Evolutionary conservation across 1,139 yeast genomes (phyloP).

Genomic region (Yamadazyma songkhlaensis): DNA sequence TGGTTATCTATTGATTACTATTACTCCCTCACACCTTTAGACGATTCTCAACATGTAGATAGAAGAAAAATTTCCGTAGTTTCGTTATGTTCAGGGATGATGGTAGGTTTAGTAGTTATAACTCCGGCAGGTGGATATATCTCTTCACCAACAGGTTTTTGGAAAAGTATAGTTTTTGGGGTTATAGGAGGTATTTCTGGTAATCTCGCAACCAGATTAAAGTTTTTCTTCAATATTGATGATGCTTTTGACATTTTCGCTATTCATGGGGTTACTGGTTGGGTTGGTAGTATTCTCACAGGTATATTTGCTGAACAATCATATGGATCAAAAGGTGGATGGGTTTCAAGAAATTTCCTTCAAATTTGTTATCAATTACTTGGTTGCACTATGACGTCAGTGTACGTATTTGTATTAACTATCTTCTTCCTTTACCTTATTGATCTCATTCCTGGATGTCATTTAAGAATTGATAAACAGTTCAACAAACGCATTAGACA

Average conservation of each 20-base stretch:
- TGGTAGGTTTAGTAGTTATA: conserved; percentile 43
- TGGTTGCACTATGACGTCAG: conserved; percentile 40
- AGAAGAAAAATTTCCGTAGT: conserved; percentile 35
- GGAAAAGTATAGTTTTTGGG: conserved; percentile 44
- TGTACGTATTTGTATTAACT: conserved; percentile 37
- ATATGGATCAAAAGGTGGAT: conserved; percentile 43
- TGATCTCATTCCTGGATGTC: conserved; percentile 45
- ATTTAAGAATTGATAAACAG: conserved; percentile 44
- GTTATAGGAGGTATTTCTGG: conserved; percentile 35
- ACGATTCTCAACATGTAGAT: conserved; percentile 8
- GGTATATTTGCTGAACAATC: conserved; percentile 39
- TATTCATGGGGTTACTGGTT: conserved; percentile 45
- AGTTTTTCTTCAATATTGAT: conserved; percentile 38
- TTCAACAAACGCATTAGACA: conserved; percentile 34
- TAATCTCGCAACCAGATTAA: conserved; percentile 40
- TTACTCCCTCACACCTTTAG: conserved; percentile 39
- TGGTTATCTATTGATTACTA: conserved; percentile 43
- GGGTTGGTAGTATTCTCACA: conserved; percentile 40
- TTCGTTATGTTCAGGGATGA: conserved; percentile 42
- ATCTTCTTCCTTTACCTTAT: conserved; percentile 38
- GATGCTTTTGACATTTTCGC: conserved; percentile 49
- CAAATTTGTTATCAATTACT: conserved; percentile 50
- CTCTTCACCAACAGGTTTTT: conserved; percentile 34
- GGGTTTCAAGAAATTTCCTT: conserved; percentile 46
- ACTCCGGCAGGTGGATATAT: conserved; percentile 49